Evolutionary conservation across 2,329 filamentous ascomycete genomes (phyloP), one percentile per base, ranked within the genome.

Genomic region (Monosporascus sp.): DNA sequence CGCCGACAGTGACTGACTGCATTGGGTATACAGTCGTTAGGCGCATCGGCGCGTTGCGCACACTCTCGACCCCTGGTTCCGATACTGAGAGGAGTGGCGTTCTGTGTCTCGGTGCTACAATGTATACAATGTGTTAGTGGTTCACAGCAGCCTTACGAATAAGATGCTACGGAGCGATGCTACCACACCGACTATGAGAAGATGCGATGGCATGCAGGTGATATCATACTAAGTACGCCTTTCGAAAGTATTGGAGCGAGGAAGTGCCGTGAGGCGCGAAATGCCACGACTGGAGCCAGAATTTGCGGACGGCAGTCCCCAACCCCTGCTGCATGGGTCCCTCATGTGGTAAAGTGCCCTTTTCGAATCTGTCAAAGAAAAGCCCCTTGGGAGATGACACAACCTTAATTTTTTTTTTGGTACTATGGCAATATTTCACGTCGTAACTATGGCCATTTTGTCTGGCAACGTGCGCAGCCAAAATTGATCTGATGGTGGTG

Each of bases 221-320:
- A 31, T 45, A 31, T 17, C 43, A 31, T 46, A 46, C 18, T 41
- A n/a, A 8, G 18, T 41, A 20, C 38, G 22, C 11, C 22, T 24
- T 22, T 17, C 24, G n/a, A 62, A 62, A 63, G 62, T 65, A 64
- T 35, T 35, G 3, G 54, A 62, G 60, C 62, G 62, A 65, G 50
- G 54, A 62, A 65, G 61, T 62, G 62, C 62, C 62, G 62, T 53
- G 50, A 54, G 50, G 53, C 53, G 53, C 47, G 50, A 46, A 8
- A n/a, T 46, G 43, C 43, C 43, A 31, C 24, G 24, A 18, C 25
- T 14, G 43, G 24, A 46, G 25, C 31, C 31, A 35, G 31, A 14
- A 14, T 35, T 35, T 9, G 31, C 31, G 9, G 14, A 14, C 31
- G 31, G 31, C 31, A 35, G 31, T 35, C 14, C 31, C 31, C 11